These are phyloP conservation scores for Gleditsia sinensis DNA, from an alignment of 306 rosid species.

Conservation along the genomic window DNA sequence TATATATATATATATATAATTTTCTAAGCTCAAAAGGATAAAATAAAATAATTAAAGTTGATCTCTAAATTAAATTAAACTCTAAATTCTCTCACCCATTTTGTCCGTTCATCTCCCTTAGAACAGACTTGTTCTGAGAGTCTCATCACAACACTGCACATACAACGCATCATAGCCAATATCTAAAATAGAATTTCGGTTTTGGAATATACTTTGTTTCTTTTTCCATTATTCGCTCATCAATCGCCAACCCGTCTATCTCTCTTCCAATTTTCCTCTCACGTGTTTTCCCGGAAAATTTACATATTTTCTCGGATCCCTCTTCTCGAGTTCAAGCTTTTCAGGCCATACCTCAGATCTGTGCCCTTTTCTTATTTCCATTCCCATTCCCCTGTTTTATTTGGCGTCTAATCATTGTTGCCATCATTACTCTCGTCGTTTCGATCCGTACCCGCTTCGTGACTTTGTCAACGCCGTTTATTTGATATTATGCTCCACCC, in stretches of 20 bases:
- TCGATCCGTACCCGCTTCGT: conserved; percentile 2
- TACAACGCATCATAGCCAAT: not conserved
- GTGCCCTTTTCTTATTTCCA: not conserved
- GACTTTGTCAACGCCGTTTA: not conserved
- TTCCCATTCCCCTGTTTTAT: not conserved
- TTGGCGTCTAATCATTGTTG: not conserved
- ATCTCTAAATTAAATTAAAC: not conserved
- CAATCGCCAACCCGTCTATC: not conserved
- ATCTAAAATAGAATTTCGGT: not conserved
- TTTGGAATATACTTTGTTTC: conserved; percentile 9
- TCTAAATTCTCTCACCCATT: not conserved
- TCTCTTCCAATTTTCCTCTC: not conserved
- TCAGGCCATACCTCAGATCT: conserved; percentile 43
- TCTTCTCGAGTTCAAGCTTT: not conserved
- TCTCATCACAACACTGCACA: not conserved
- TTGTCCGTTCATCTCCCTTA: conserved; percentile 38
- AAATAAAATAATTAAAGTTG: not conserved
- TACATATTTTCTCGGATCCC: conserved; percentile 3
- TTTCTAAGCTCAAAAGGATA: too few species aligned
- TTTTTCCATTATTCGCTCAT: not conserved
- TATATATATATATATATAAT: too few species aligned
- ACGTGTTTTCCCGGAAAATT: not conserved
- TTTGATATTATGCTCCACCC: not conserved
- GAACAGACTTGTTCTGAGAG: not conserved
- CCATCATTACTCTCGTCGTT: conserved; percentile 17